Conservation (phyloP, 75 land plant species). For the Cunninghamia lanceolata region DNA sequence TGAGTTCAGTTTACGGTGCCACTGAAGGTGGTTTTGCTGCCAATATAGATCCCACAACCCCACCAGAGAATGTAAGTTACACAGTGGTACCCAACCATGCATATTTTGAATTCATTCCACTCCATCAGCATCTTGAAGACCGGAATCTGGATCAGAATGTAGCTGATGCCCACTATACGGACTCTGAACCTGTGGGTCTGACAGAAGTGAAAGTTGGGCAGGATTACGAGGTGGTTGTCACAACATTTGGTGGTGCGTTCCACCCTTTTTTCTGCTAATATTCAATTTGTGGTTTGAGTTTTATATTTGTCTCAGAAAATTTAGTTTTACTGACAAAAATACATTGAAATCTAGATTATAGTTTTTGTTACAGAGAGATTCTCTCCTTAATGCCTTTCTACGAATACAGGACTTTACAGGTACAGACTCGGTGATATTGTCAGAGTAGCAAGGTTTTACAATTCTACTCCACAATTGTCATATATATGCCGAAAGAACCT, state of each 20-base stretch:
- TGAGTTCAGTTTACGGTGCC: constrained; percentile 62
- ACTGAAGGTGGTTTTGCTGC: constrained; percentile 68
- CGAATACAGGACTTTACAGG: constrained; percentile 9
- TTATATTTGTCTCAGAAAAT: neutral
- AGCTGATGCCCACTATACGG: constrained; percentile 2
- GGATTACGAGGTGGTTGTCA: constrained; percentile 81
- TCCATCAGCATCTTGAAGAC: constrained; percentile 8
- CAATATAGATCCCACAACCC: constrained; percentile 38
- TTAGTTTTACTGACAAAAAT: neutral
- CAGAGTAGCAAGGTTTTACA: constrained; percentile 71
- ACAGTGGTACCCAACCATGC: constrained; percentile 53
- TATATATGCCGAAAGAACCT: constrained; percentile 27
- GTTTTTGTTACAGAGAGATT: neutral
- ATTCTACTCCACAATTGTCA: constrained; percentile 28
- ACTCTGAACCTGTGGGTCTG: constrained; percentile 44
- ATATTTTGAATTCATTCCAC: constrained; percentile 78
- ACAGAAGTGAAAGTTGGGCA: constrained; percentile 75
- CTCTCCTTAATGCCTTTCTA: neutral
- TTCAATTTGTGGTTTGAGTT: neutral
- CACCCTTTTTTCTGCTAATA: neutral
- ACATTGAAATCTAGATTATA: neutral
- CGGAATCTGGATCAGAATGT: neutral
- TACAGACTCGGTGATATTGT: constrained; percentile 67
- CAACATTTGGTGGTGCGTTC: constrained; percentile 64
- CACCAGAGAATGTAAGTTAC: constrained; percentile 47